Evolutionary conservation across 768 basidiomycete genomes (phyloP).

Genomic region (Lyophyllum shimeji): DNA sequence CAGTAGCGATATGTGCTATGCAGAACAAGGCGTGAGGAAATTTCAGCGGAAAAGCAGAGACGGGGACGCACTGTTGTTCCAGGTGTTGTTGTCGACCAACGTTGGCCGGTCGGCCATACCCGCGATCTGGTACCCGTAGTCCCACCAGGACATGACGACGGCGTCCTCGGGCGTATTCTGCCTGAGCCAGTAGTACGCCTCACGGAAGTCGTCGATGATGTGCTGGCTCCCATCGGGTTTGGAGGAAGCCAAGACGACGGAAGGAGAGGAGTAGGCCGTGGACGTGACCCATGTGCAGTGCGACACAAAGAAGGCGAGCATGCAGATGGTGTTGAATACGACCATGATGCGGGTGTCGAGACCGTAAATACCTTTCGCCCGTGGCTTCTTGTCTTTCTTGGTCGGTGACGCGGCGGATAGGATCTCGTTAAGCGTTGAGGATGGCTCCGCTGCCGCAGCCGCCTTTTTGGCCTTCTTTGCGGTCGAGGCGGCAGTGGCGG

Average conservation of each 20-base stretch:
- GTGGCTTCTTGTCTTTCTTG: slow-evolving; percentile 33
- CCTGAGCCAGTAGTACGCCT: slow-evolving; percentile 98
- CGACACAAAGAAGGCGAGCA: slow-evolving; percentile 88
- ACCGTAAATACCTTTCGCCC: slow-evolving; percentile 71
- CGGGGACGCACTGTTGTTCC: slow-evolving; percentile 89
- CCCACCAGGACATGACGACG: slow-evolving; percentile 99
- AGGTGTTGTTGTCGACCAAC: slow-evolving; percentile 98
- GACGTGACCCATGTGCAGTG: slow-evolving; percentile 98
- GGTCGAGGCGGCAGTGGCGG: slow-evolving; percentile 28
- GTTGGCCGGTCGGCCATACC: slow-evolving; percentile 98
- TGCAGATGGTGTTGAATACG: slow-evolving; percentile 67
- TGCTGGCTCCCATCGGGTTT: slow-evolving; percentile 84
- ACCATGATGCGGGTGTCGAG: slow-evolving; percentile 81
- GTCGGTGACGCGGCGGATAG: slow-evolving; percentile 36
- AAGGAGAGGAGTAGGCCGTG: slow-evolving; percentile 94
- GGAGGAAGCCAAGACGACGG: slow-evolving; percentile 86
- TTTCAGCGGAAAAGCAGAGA: not conserved
- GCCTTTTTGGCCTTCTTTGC: slow-evolving; percentile 65
- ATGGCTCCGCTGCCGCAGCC: slow-evolving; percentile 29
- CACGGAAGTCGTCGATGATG: slow-evolving; percentile 98
- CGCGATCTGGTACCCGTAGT: slow-evolving; percentile 99
- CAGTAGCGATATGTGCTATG: slow-evolving; percentile 94
- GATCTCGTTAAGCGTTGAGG: slow-evolving; percentile 37
- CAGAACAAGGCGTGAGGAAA: slow-evolving; percentile 5
- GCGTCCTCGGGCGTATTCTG: slow-evolving; percentile 92